Conservation (phyloP, 441 rosid species). For the Macaranga tanarius region DNA sequence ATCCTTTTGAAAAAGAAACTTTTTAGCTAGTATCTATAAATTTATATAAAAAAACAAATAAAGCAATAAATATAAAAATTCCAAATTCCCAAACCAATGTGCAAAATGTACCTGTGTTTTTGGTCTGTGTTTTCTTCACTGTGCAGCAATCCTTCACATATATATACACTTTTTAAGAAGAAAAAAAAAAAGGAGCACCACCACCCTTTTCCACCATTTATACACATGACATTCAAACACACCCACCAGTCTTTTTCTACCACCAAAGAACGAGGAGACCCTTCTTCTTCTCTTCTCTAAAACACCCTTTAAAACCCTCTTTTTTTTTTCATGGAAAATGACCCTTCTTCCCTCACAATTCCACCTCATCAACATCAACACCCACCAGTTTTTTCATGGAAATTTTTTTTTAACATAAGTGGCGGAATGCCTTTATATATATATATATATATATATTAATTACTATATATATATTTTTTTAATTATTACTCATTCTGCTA, state of each 20-base stretch:
- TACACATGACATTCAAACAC: conserved; percentile 42
- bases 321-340: conserved; percentile 24
- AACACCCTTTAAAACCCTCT: conserved; percentile 29
- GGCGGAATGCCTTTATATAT: too few relatives aligned
- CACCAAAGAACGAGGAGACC: conserved; percentile 34
- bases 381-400: too few relatives aligned
- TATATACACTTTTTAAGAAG: background rate
- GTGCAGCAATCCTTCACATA: conserved; percentile 12
- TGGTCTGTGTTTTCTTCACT: conserved; percentile 27
- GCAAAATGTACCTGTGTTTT: background rate
- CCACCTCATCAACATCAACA: too few relatives aligned
- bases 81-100: conserved; percentile 37
- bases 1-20: too few relatives aligned
- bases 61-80: background rate
- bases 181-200: conserved; percentile 22
- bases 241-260: conserved; percentile 11
- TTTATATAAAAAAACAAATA: too few relatives aligned
- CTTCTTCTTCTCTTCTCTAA: conserved; percentile 3
- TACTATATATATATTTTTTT: too few relatives aligned
- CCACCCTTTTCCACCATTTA: conserved; percentile 80
- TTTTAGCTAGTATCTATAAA: too few relatives aligned
- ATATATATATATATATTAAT: too few relatives aligned
- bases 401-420: too few relatives aligned
- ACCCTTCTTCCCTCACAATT: conserved; percentile 23
- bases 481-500: too few relatives aligned